Base-by-base conservation (phyloP, 1,284 basidiomycete genomes). In the Cryptococcus floricola region DNA sequence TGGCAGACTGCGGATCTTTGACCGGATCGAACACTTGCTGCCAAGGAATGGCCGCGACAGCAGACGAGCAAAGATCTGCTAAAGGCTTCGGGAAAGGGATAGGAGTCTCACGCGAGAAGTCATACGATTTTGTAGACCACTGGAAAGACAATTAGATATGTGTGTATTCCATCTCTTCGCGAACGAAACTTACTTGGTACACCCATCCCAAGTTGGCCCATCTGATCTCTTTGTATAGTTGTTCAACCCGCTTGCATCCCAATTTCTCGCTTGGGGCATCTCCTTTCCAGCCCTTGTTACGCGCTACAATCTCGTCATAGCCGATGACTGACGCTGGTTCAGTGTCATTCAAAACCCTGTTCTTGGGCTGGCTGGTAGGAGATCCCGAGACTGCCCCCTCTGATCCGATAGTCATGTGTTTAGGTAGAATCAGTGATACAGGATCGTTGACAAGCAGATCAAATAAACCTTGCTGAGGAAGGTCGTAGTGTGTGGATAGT, bases 131-230 rank as follows among this genome's bases (percentile, higher is more conserved):
- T 27, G 85, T 88, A 1, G 89, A 87, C 91, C 91, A 95, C 77
- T 95, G 84, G 3, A 39, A 18, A 39, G 18, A 34, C 23, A 42
- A 23, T 19, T 44, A 2, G 1, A 12, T 12, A 28, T 23, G n/a
- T 25, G 34, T 13, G 39, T 42, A 34, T 1, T 13, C 25, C 31
- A 34, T n/a, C 37, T 19, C 37, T 14, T 27, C 25, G 27, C n/a
- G 27, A 19, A 27, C n/a, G 19, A 14, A 18, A 66, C 76, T 48
- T 46, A 79, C 78, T 59, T 79, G 74, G 73, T 96, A 96, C 52
- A 84, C 88, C 85, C 88, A 89, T 5, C 92, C 92, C 45, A 96
- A 87, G 66, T 94, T 96, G 1, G 90, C 88, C 92, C 92, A 96
- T 39, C 92, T 82, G 39, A 96, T 73, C 12, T 83, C 74, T 69